These are phyloP conservation scores for Ophiobolus disseminans DNA, from an alignment of 2,329 filamentous ascomycete genomes.

Conservation along the genomic window DNA sequence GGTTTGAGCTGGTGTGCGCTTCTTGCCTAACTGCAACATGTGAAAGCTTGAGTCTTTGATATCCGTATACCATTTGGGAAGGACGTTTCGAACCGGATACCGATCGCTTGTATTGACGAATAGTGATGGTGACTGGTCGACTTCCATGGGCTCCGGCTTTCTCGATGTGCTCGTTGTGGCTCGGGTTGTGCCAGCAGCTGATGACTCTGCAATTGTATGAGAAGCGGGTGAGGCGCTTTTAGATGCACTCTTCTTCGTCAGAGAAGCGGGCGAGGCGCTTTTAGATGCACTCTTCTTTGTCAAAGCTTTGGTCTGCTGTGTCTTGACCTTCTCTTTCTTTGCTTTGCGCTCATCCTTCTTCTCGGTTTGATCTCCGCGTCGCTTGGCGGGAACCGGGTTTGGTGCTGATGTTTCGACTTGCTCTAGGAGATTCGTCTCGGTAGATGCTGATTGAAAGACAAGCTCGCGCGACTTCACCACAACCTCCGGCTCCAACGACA, in stretches of 20 bases:
- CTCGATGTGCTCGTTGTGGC: too few relatives aligned
- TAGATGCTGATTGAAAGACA: too few relatives aligned
- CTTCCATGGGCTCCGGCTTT: background rate
- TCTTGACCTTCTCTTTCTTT: slow-evolving; percentile 4
- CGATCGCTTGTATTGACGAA: background rate
- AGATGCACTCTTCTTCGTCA: too few relatives aligned
- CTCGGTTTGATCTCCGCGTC: background rate
- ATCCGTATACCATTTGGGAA: slow-evolving; percentile 23
- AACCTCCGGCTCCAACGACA: too few relatives aligned
- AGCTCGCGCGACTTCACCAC: too few relatives aligned
- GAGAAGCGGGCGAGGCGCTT: too few relatives aligned
- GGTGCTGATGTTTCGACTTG: too few relatives aligned
- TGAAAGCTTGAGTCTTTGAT: slow-evolving; percentile 6
- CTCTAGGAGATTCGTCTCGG: background rate
- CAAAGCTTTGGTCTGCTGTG: background rate
- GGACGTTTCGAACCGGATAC: background rate
- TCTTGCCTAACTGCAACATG: slow-evolving; percentile 17
- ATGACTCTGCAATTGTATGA: too few relatives aligned
- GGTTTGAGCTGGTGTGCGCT: slow-evolving; percentile 17
- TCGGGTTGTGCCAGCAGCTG: too few relatives aligned
- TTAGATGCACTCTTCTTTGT: background rate
- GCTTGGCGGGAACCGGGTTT: background rate
- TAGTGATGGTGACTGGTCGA: background rate
- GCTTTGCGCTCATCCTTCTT: background rate
- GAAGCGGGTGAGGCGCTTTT: too few relatives aligned